Conservation (phyloP, 129 eudicot species). For the Centaurea solstitialis region DNA sequence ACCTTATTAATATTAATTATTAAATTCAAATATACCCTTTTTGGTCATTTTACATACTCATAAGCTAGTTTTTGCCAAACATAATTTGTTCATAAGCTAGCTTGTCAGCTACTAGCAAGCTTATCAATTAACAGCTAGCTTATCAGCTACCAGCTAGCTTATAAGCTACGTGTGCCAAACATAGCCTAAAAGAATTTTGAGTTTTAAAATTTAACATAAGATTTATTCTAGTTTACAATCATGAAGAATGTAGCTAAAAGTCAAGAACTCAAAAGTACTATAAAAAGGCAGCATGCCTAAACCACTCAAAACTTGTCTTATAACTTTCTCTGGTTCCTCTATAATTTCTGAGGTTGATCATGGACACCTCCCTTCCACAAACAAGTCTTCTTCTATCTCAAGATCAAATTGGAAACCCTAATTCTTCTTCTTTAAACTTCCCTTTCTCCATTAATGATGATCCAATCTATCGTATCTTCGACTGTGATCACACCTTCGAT, state of each 20-base stretch:
- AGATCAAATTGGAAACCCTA: constrained; percentile 1
- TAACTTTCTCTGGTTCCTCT: not conserved
- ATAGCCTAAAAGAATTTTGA: too few relatives aligned
- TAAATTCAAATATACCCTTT: too few relatives aligned
- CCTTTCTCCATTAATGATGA: not conserved
- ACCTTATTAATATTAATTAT: too few relatives aligned
- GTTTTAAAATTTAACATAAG: too few relatives aligned
- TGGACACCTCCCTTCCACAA: constrained; percentile 7
- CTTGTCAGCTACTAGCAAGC: too few relatives aligned
- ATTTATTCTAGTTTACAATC: not conserved
- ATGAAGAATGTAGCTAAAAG: not conserved
- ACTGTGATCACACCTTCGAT: not conserved
- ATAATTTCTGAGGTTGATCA: not conserved
- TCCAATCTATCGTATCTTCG: not conserved
- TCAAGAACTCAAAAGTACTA: not conserved
- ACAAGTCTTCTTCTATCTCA: constrained; percentile 3
- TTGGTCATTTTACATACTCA: too few relatives aligned
- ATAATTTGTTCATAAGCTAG: too few relatives aligned
- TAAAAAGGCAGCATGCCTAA: not conserved
- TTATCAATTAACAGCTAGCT: too few relatives aligned
- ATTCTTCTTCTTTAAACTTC: not conserved
- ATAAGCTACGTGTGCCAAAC: too few relatives aligned
- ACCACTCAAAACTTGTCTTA: not conserved
- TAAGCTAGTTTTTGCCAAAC: too few relatives aligned
- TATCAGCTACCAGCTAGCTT: too few relatives aligned